phyloP scores from a whole-genome alignment of 2,329 filamentous ascomycete species.

The Orbilia oligospora region DNA sequence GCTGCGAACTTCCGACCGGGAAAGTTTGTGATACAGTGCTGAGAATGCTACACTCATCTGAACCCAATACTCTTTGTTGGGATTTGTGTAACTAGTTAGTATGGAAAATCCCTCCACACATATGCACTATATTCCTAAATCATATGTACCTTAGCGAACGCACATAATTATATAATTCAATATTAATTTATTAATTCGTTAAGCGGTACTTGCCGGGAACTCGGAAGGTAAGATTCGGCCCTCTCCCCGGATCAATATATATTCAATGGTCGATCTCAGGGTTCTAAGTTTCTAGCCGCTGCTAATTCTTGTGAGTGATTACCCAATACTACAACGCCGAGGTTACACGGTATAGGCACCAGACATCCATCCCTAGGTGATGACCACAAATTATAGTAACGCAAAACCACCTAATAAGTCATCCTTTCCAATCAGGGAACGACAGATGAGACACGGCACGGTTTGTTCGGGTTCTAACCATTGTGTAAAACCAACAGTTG shows the following conservation, averaged over 20 bases:
- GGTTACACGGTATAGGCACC: conserved; percentile 6
- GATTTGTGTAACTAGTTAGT: neutral
- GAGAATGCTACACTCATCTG: neutral
- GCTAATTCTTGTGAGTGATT: neutral
- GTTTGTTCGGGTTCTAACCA: neutral
- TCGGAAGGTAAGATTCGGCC: neutral
- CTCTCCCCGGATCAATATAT: neutral
- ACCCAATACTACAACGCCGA: neutral
- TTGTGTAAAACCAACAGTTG: neutral
- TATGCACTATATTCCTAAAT: neutral
- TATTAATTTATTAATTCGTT: neutral
- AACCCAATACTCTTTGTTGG: conserved; percentile 9
- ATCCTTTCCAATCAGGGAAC: conserved; percentile 1
- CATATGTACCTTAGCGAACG: too few species aligned
- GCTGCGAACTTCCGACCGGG: conserved; percentile 11
- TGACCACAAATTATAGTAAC: neutral
- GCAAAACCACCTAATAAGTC: neutral
- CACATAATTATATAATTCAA: neutral
- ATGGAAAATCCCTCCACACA: neutral
- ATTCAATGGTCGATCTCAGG: neutral
- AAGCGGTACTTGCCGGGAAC: neutral
- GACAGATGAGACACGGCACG: conserved; percentile 9
- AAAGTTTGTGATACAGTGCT: neutral
- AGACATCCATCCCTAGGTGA: neutral
- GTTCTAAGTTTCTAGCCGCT: neutral